phyloP scores from a whole-genome alignment of 176 grass and related monocot species.

The Chrysopogon serrulatus region DNA sequence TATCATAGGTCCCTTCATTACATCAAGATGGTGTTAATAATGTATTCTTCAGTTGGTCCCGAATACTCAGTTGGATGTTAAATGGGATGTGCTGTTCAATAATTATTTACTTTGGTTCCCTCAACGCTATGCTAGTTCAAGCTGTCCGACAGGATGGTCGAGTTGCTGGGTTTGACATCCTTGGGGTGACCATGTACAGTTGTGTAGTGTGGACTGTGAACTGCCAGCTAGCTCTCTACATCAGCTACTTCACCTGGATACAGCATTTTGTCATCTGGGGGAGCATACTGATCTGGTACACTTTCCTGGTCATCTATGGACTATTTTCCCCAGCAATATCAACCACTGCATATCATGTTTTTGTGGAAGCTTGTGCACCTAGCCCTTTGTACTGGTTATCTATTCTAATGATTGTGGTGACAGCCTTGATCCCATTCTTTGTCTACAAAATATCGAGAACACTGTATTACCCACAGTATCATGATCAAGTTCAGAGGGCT shows the following conservation, averaged over 20 bases:
- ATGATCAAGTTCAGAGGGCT: conserved; percentile 55
- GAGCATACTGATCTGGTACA: conserved; percentile 73
- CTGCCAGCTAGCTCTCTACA: conserved; percentile 75
- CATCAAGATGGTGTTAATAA: conserved; percentile 93
- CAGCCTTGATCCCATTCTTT: conserved; percentile 70
- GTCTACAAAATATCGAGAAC: conserved; percentile 37
- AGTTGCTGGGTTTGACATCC: conserved; percentile 49
- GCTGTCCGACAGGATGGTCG: conserved; percentile 66
- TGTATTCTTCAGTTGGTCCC: conserved; percentile 74
- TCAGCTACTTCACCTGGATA: conserved; percentile 84
- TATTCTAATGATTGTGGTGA: conserved; percentile 58
- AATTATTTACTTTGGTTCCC: conserved; percentile 78
- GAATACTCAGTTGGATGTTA: conserved; percentile 73
- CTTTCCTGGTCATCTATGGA: conserved; percentile 61
- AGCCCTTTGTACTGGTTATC: conserved; percentile 70
- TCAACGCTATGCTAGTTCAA: conserved; percentile 50
- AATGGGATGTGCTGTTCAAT: conserved; percentile 67
- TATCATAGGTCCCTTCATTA: conserved; percentile 65
- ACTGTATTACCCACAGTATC: conserved; percentile 58
- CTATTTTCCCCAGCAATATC: conserved; percentile 45
- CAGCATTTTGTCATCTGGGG: conserved; percentile 89
- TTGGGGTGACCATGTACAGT: conserved; percentile 85
- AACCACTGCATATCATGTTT: conserved; percentile 61
- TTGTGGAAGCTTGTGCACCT: conserved; percentile 57
- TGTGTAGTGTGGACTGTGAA: conserved; percentile 96